Evolutionary conservation across 1,284 basidiomycete genomes (phyloP), one percentile per base, ranked within the genome.

Genomic region (Leccinum colubrinum): DNA sequence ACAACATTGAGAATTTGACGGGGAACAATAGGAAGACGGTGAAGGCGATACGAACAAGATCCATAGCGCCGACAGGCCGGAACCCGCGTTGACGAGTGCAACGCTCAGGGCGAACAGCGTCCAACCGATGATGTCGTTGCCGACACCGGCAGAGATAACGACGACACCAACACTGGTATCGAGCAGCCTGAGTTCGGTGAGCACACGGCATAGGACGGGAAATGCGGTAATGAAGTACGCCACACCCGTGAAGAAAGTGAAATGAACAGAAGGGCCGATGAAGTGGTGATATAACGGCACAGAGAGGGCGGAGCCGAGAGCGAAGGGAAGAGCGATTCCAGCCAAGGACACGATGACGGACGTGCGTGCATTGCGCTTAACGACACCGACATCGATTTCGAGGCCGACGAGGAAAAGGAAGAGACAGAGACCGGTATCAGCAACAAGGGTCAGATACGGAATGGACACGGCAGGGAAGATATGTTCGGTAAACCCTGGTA

Each of bases 171-270:
- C 95, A 2, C 89, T 90, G 3, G 95, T 97, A 68, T 97, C 92
- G 60, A 98, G 83, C 1, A 99, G 82, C 77, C 89, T 88, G 43
- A 91, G 80, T 72, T 90, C 88, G 0, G 90, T 92, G 48, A 95
- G 79, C 66, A 95, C 94, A 54, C 97, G 89, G 72, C 95, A 97
- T 1, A 98, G 83, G 5, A 98, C 94, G 0, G 90, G 93, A 72
- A 97, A 95, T 0, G 95, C 95, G 0, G 95, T 98, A 74, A 98
- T 97, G 5, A 90, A 90, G 78, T 90, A 94, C 1, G 95, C 90
- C 22, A 97, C 93, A 56, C 94, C 94, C 22, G 93, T 88, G 76
- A 98, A 98, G 43, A 99, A 84, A 0, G 92, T 91, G 74, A 95
- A 82, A 46, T 87, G 78, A 60, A 94, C 85, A 46, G 75, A 80